Base-by-base conservation (phyloP, 1,284 basidiomycete species). In the Amylostereum areolatum region DNA sequence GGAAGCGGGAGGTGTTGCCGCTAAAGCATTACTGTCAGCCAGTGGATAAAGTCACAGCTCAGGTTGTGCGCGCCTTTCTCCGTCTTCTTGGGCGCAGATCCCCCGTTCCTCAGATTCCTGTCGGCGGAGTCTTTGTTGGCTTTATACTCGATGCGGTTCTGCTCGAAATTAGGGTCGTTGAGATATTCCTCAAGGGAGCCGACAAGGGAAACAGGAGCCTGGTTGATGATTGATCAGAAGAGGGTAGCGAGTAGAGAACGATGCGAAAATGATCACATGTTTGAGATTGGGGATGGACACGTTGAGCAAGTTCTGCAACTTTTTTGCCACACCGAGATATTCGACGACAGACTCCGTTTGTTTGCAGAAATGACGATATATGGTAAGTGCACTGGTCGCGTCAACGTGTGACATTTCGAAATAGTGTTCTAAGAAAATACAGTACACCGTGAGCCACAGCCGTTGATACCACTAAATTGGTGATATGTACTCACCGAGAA, bases 401-500 rank as follows among this genome's bases (percentile, higher is more conserved):
- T 99, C 96, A 25, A 85, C 69, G 57, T 91, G 88, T 3, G 93
- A 92, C 97, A 99, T 99, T 64, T 98, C 96, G 63, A 99, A 98
- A 69, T 98, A 99, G 69, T 97, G 90, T 64, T 98, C 97, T 91
- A 56, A n/a, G 32, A 48, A 29, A 27, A 11, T 30, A 5, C 18
- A 9, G 27, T 39, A 3, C 35, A 2, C n/a, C n/a, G n/a, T n/a
- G n/a, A n/a, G n/a, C n/a, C n/a, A n/a, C n/a, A n/a, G n/a, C n/a
- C n/a, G n/a, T n/a, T n/a, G n/a, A n/a, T n/a, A n/a, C n/a, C n/a
- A n/a, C n/a, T 40, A 35, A 8, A 49, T 40, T 46, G 28, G 48
- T 62, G 7, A 64, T 49, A 54, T 52, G 10, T 31, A 55, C 66
- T 52, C 53, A 92, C 91, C 91, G 45, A 97, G 77, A 34, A 98